These are phyloP conservation scores for Eudorina sp. DNA, from an alignment of 139 green algal genomes.

Conservation along the genomic window DNA sequence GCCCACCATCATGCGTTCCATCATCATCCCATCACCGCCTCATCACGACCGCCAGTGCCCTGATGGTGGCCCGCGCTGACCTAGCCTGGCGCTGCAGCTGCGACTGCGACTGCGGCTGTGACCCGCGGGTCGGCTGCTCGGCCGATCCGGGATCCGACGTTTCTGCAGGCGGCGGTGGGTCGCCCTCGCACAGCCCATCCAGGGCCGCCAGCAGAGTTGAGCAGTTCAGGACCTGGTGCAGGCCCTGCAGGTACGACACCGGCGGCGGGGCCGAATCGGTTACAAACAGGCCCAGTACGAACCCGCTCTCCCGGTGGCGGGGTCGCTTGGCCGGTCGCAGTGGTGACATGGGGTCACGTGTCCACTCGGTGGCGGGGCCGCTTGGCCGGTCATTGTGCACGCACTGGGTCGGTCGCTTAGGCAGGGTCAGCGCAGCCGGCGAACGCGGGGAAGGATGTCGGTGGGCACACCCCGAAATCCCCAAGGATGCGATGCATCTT, in stretches of 20 bases:
- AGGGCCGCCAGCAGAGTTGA: not conserved
- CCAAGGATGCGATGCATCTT: too few species aligned
- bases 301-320: too few species aligned
- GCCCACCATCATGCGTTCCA: too few species aligned
- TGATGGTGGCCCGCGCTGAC: not conserved
- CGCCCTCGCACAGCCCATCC: not conserved
- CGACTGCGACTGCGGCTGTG: not conserved
- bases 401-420: too few species aligned
- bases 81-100: not conserved
- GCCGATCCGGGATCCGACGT: not conserved
- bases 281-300: too few species aligned
- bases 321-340: too few species aligned
- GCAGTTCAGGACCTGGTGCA: slow-evolving; percentile 9
- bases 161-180: not conserved
- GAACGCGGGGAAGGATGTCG: too few species aligned
- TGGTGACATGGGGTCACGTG: not conserved
- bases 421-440: too few species aligned
- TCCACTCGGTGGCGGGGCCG: not conserved
- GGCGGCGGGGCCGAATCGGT: not conserved
- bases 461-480: too few species aligned
- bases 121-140: not conserved
- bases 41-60: slow-evolving; percentile 19
- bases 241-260: not conserved
- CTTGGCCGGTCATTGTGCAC: not conserved
- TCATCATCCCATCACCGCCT: not conserved